A percentile compares a stretch with the other conserved stretches of the same genome.
Evolutionary conservation across 2,329 filamentous ascomycete species (phyloP).

Genomic region (Elsinoe perseae): DNA sequence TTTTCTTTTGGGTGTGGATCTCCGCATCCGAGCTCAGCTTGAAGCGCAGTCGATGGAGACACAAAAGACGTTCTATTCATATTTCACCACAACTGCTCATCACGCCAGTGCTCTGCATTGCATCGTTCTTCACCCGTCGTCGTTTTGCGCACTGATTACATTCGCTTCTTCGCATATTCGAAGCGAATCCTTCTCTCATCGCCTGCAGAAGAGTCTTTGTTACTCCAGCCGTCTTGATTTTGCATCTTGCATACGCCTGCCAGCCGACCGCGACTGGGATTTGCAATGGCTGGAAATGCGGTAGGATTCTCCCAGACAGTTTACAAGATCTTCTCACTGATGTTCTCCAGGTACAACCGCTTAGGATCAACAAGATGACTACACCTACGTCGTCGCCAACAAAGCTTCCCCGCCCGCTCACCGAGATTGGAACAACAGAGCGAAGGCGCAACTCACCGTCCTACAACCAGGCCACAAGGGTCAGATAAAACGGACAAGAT

Average conservation of each 20-base stretch:
- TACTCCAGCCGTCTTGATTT: conserved; percentile 8
- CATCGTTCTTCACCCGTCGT: conserved; percentile 5
- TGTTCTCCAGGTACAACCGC: conserved; percentile 58
- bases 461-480: conserved; percentile 70
- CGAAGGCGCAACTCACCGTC: conserved; percentile 86
- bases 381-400: conserved; percentile 52
- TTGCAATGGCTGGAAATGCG: conserved; percentile 35
- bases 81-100: conserved; percentile 7
- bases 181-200: background rate
- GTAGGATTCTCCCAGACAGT: conserved; percentile 25
- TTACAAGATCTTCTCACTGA: conserved; percentile 12
- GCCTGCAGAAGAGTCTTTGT: conserved; percentile 9
- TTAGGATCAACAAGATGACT: conserved; percentile 68
- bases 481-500: conserved; percentile 33
- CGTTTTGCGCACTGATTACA: conserved; percentile 9
- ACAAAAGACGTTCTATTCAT: conserved; percentile 8
- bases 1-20: background rate
- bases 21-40: conserved; percentile 10
- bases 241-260: conserved; percentile 10
- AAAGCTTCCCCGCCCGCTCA: conserved; percentile 70
- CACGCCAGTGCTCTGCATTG: conserved; percentile 14
- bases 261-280: conserved; percentile 4
- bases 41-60: background rate
- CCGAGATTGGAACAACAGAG: conserved; percentile 81
- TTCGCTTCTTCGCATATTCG: background rate